Percentiles rank a stretch among this genome's conserved stretches.
These are phyloP conservation scores for Trametes elegans DNA, from an alignment of 768 basidiomycete species.

Conservation along the genomic window DNA sequence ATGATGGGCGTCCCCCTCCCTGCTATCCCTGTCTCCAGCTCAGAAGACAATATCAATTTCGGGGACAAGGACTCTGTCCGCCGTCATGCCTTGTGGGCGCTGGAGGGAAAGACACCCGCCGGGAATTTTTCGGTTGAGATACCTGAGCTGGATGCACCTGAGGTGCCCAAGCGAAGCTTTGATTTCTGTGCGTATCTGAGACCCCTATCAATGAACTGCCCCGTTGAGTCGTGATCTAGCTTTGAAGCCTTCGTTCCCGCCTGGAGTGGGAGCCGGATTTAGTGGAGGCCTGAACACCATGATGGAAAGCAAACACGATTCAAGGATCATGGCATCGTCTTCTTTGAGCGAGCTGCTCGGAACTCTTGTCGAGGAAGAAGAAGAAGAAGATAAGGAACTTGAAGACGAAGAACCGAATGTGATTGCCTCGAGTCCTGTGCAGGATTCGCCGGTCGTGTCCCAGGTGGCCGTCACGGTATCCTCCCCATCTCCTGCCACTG, in stretches of 20 bases:
- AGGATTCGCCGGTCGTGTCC: conserved; percentile 3
- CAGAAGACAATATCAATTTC: conserved; percentile 66
- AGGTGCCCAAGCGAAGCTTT: conserved; percentile 53
- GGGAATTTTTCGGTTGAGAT: conserved; percentile 74
- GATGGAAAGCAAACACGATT: conserved; percentile 70
- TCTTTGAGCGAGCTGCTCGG: conserved; percentile 74
- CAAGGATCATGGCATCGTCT: conserved; percentile 60
- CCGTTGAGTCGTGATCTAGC: conserved; percentile 40
- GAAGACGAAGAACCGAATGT: conserved; percentile 22
- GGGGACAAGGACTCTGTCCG: conserved; percentile 79
- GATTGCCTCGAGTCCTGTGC: conserved; percentile 10
- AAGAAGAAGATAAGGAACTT: too few relatives aligned
- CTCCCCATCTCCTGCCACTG: conserved; percentile 32
- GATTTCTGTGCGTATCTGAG: conserved; percentile 59
- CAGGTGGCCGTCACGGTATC: conserved; percentile 14
- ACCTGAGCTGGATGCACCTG: conserved; percentile 67
- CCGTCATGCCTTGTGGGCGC: conserved; percentile 77
- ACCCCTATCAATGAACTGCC: background rate
- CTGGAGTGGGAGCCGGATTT: conserved; percentile 44
- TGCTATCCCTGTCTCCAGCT: conserved; percentile 52
- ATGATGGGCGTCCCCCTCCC: conserved; percentile 82
- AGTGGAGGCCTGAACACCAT: conserved; percentile 40
- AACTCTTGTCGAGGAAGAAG: conserved; percentile 82
- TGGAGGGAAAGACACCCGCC: conserved; percentile 79
- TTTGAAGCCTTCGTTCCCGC: conserved; percentile 57